Evolutionary conservation across 768 basidiomycete species (phyloP), one percentile per base, ranked within the genome.

Genomic region (Obba rivulosa): DNA sequence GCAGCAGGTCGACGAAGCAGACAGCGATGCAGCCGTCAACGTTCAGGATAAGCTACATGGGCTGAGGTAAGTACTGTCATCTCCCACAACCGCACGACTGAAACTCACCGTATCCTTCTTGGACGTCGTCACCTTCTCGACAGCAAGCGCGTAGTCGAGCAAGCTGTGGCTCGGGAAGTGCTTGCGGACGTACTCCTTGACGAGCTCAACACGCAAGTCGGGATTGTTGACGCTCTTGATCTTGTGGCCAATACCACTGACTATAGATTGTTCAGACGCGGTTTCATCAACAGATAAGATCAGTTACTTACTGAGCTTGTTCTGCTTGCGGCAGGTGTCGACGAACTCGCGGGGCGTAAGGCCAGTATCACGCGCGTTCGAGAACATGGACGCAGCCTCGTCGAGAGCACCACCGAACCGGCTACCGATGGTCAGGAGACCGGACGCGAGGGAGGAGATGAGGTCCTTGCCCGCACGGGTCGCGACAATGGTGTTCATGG

Each of bases 401-500:
- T 99, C 95, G 57, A 99, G 83, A 21, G 95, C 95, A 74, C 95
- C 95, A 73, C 95, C 95, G 69, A 99, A 98, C 54, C 93, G 90
- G 70, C 87, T 89, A 63, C 95, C 95, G 62, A 99, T 98, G 56
- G 95, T 98, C 65, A 99, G 77, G 54, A 98, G 81, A 76, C 95
- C 95, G 47, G 93, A 92, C 9, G 89, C 87, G 53, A 99, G 79
- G 52, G 92, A 96, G 4, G 94, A 97, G 65, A 99, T 93, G 60
- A 98, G 72, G 67, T 99, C 95, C 74, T 98, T 98, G 67, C 95
- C 95, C n/a, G 95, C 95, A 72, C 95, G 95, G 31, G 92, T 86
- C 17, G 95, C 93, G 65, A 99, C 94, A 65, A 99, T 97, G 54
- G 95, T 96, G 78, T 96, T 99, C 95, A 99, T 99, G 18, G 95